Base-by-base conservation (phyloP, 352 stramenopile genomes). In the Peronospora tabacina region DNA sequence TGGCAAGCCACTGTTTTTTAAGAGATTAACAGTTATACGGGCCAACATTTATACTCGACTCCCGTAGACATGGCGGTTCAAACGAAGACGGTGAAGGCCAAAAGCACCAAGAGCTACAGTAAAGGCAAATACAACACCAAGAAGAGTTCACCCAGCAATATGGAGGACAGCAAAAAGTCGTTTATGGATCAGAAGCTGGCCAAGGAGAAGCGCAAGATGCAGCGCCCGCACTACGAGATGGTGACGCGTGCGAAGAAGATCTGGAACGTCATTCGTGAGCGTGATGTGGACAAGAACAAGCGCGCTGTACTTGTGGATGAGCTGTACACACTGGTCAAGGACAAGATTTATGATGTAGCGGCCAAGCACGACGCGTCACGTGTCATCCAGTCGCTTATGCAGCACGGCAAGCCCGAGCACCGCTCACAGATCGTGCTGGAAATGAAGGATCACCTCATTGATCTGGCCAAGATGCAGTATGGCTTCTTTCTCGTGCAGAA, bases 401-500 rank as follows among this genome's bases (percentile, higher is more conserved):
- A 97, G 69, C 95, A 95, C 68, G 95, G 91, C 46, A 94, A 79
- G 50, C 69, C 77, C 6, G 71, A 91, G 58, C 80, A 97, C 68
- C 77, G 90, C 24, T 77, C 80, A 52, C 71, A 88, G 53, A 85
- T 95, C 7, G 73, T 98, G 16, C 63, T 70, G 8, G 94, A 98
- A 71, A 80, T 98, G 47, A 82, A 93, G 50, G 84, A 90, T 28
- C 77, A 95, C 53, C 74, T 98, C n/a, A 61, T 92, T 8, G 90
- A 97, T 40, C 52, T 98, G 19, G 76, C 85, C 58, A 98, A 98
- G 80, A 95, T 90, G 71, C 94, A 98, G 62, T 98, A 98, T 68
- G 88, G 82, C n/a, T 90, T 91, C 76, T 98, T 98, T 68, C 68
- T 96, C n/a, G 91, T 97, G 50, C 80, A 97, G 45, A 98, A 98